Evolutionary conservation across 768 basidiomycete species (phyloP), one percentile per base, ranked within the genome.

Genomic region (Agaricus sinodeliciosus): DNA sequence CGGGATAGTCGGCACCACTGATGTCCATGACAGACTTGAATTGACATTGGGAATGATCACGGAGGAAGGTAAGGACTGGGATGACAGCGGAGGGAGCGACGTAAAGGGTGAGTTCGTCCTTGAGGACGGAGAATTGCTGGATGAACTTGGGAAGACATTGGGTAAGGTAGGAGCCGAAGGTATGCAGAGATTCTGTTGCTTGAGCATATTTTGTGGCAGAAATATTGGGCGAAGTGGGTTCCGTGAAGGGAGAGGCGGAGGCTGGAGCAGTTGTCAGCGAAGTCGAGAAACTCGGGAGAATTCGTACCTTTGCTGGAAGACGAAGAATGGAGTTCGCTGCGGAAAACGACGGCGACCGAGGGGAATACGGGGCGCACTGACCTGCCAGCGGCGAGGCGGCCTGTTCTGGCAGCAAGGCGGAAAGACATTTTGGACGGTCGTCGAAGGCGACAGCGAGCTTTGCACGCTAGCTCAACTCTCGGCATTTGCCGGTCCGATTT

Each of bases 91-190:
- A 77, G 15, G 95, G 95, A 0, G 85, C 76, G 67, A 86, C 76
- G 73, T 97, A 94, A 49, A 98, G 78, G 22, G 88, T 85, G 55
- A 98, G 76, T 69, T 98, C 96, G 68, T 97, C 96, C 76, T 92
- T 92, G 68, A 92, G 81, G 43, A 98, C 90, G 9, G 92, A 92
- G 77, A 95, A 97, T 69, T 98, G 96, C 70, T 98, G 95, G 65
- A 99, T 82, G 74, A 84, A 96, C 74, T 96, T 98, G 49, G 95
- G 95, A 19, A 98, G 82, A 65, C 88, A 92, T 63, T 94, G 90
- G 46, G 80, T 85, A 62, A 97, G 77, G 72, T 96, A 97, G 51
- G 94, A 89, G 63, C 92, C 95, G 62, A 93, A 98, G 36, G 82
- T 80, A 68, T 98, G 95, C 35, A 98, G 75, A 18, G 82, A 75